Percentiles rank a stretch among this genome's conserved stretches.
Conservation (phyloP, 495 filamentous ascomycete species). For the Neurospora sp. region DNA sequence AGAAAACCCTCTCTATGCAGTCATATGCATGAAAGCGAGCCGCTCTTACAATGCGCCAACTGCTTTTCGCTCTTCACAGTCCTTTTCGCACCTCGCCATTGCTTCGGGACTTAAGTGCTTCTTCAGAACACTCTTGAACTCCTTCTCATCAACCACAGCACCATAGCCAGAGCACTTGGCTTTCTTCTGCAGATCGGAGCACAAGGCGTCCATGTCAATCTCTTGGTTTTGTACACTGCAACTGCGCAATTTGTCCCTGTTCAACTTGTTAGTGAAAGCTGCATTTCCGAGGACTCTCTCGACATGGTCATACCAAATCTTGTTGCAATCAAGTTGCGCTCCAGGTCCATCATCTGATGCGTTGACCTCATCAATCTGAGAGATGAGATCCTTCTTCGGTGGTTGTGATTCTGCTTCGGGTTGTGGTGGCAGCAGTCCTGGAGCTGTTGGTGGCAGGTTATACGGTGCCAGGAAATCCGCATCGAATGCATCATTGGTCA, state of each 20-base stretch:
- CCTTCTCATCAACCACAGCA: constrained; percentile 81
- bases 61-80: neutral
- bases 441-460: constrained; percentile 48
- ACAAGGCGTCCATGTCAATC: constrained; percentile 86
- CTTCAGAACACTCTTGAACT: constrained; percentile 74
- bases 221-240: constrained; percentile 82
- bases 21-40: neutral
- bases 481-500: constrained; percentile 65
- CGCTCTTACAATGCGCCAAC: neutral
- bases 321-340: constrained; percentile 69
- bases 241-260: constrained; percentile 82
- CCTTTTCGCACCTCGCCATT: constrained; percentile 3
- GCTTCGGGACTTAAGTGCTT: constrained; percentile 30
- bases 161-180: constrained; percentile 90
- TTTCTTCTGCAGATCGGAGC: constrained; percentile 88
- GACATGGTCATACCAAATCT: constrained; percentile 68
- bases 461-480: constrained; percentile 67
- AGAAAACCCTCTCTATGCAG: neutral
- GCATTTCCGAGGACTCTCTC: constrained; percentile 1
- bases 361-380: constrained; percentile 63
- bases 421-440: constrained; percentile 11
- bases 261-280: constrained; percentile 7
- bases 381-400: constrained; percentile 59
- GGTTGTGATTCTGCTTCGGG: neutral
- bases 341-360: constrained; percentile 52